Conservation (phyloP, 1,139 yeast species). For the Debaryomyces udenii region DNA sequence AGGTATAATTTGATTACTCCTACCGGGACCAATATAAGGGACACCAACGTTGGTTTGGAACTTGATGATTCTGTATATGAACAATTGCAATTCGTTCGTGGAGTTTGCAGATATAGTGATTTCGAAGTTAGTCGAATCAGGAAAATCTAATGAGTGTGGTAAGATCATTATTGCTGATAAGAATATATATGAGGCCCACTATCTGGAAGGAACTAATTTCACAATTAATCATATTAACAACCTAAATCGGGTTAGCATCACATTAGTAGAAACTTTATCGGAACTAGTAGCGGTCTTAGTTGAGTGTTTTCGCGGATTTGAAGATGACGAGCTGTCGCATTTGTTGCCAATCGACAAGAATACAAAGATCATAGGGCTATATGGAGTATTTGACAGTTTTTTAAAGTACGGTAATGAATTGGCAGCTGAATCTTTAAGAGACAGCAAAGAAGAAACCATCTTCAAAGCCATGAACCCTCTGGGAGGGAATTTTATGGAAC, state of each 20-base stretch:
- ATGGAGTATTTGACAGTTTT: slow-evolving; percentile 16
- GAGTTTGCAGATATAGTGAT: slow-evolving; percentile 8
- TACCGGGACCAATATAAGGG: no score
- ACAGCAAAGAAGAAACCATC: not conserved
- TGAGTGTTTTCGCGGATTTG: slow-evolving; percentile 1
- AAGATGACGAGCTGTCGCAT: not conserved
- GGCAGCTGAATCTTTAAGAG: slow-evolving; percentile 3
- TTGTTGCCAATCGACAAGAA: not conserved
- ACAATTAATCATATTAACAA: slow-evolving; percentile 11
- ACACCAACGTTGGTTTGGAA: slow-evolving; percentile 72
- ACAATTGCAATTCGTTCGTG: slow-evolving; percentile 3
- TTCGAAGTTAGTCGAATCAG: not conserved
- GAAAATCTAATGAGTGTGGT: not conserved
- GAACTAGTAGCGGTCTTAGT: slow-evolving; percentile 11
- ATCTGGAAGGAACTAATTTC: not conserved
- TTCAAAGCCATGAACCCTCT: no score
- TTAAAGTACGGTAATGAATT: slow-evolving; percentile 1
- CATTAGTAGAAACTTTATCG: slow-evolving; percentile 13
- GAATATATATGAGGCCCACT: slow-evolving; percentile 7
- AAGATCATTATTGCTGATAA: slow-evolving; percentile 15
- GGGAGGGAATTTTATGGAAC: slow-evolving; percentile 3
- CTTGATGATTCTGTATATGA: slow-evolving; percentile 50
- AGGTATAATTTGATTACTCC: not conserved
- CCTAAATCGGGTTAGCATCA: slow-evolving; percentile 10
- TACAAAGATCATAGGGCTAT: slow-evolving; percentile 13